Conservation (phyloP, 768 basidiomycete genomes). For the Lactarius hengduanensis region DNA sequence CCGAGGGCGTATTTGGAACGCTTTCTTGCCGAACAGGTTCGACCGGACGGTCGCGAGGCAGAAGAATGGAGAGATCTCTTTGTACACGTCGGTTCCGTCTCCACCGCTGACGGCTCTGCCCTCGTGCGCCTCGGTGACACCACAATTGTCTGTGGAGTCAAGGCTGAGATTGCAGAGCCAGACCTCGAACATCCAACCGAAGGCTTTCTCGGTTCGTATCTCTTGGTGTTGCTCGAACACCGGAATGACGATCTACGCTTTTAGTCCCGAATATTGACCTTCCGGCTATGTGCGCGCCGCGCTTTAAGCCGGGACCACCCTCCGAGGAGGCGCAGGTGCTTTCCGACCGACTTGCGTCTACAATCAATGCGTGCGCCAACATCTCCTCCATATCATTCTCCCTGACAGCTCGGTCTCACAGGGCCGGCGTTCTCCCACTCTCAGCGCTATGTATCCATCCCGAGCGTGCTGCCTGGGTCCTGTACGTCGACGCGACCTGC, state of each 20-base stretch:
- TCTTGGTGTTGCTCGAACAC: neutral
- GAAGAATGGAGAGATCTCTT: slow-evolving; percentile 70
- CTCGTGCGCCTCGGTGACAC: slow-evolving; percentile 89
- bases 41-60: slow-evolving; percentile 82
- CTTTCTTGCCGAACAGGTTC: slow-evolving; percentile 71
- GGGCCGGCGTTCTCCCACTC: slow-evolving; percentile 64
- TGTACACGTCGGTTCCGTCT: slow-evolving; percentile 86
- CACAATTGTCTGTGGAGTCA: slow-evolving; percentile 95
- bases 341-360: slow-evolving; percentile 76
- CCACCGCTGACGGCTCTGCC: slow-evolving; percentile 90
- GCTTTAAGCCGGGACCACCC: slow-evolving; percentile 95
- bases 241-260: slow-evolving; percentile 33
- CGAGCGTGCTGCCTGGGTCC: slow-evolving; percentile 82
- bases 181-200: slow-evolving; percentile 69
- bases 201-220: slow-evolving; percentile 76
- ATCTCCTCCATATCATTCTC: neutral
- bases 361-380: slow-evolving; percentile 64
- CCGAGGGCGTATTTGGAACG: slow-evolving; percentile 85
- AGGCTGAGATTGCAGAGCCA: slow-evolving; percentile 92
- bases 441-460: slow-evolving; percentile 75
- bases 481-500: slow-evolving; percentile 94
- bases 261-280: slow-evolving; percentile 91
- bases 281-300: slow-evolving; percentile 88
- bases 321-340: slow-evolving; percentile 91
- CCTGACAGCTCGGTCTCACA: slow-evolving; percentile 34